Conservation (phyloP, 1,139 yeast genomes). For the Lodderomyces metapsilosis region DNA sequence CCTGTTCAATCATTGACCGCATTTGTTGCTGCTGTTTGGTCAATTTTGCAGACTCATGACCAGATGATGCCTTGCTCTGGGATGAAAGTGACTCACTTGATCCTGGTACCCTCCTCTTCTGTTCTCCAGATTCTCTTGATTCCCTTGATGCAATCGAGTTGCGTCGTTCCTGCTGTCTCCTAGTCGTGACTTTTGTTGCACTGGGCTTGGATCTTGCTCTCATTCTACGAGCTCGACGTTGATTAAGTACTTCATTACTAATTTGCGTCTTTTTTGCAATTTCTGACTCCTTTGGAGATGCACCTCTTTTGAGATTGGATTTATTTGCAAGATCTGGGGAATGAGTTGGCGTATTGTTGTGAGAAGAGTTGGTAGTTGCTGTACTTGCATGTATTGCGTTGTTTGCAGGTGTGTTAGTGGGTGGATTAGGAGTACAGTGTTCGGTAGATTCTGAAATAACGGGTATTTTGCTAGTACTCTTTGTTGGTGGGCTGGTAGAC, state of each 20-base stretch:
- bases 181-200: not conserved
- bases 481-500: not conserved
- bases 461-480: not conserved
- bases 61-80: not conserved
- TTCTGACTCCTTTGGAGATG: constrained; percentile 1
- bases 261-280: constrained; percentile 1
- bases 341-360: not conserved
- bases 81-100: not conserved
- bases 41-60: not conserved
- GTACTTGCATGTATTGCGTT: no score
- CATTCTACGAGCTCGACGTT: constrained; percentile 4
- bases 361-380: not conserved
- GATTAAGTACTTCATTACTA: not conserved
- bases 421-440: not conserved
- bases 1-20: not conserved
- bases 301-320: constrained; percentile 1
- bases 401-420: not conserved
- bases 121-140: not conserved
- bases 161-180: not conserved
- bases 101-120: not conserved
- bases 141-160: not conserved
- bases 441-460: not conserved
- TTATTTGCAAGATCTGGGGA: not conserved
- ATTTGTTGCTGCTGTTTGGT: not conserved
- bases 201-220: constrained; percentile 1